Evolutionary conservation across 2,329 filamentous ascomycete genomes (phyloP).

Genomic region (Ascosphaera aggregata): DNA sequence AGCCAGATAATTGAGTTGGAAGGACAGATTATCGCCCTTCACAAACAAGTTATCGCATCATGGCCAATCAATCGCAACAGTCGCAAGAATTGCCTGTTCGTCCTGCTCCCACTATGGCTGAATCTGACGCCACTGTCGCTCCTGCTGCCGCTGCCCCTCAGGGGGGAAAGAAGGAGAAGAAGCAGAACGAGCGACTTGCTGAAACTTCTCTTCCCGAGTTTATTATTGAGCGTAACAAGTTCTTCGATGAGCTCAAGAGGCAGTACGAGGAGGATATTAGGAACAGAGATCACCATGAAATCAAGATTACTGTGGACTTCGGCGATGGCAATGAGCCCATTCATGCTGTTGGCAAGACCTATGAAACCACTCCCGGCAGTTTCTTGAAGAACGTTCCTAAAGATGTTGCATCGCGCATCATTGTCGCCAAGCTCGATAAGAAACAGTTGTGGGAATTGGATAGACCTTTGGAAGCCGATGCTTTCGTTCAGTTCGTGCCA

Average conservation of each 20-base stretch:
- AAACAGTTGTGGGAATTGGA: slow-evolving; percentile 77
- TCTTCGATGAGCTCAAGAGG: slow-evolving; percentile 78
- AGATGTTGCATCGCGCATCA: slow-evolving; percentile 55
- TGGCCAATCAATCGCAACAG: neutral
- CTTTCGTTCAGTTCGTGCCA: slow-evolving; percentile 60
- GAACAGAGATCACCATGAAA: slow-evolving; percentile 21
- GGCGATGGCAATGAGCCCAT: slow-evolving; percentile 17
- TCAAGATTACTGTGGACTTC: slow-evolving; percentile 25
- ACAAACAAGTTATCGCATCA: no score
- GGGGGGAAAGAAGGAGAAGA: slow-evolving; percentile 7
- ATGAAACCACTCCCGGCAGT: slow-evolving; percentile 78
- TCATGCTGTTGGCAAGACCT: slow-evolving; percentile 43
- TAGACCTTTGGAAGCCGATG: slow-evolving; percentile 68
- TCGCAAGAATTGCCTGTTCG: neutral
- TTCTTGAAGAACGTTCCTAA: slow-evolving; percentile 60
- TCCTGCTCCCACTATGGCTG: slow-evolving; percentile 10
- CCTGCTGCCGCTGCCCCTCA: slow-evolving; percentile 9
- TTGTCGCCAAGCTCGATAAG: slow-evolving; percentile 68
- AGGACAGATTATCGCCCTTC: no score
- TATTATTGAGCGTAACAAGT: slow-evolving; percentile 57
- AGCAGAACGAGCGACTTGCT: slow-evolving; percentile 9
- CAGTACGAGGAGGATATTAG: slow-evolving; percentile 56
- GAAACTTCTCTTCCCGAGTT: slow-evolving; percentile 39
- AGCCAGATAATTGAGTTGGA: no score
- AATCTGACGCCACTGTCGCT: slow-evolving; percentile 7